Percentiles rank a stretch among this genome's conserved stretches.
Evolutionary conservation across 768 basidiomycete genomes (phyloP).

Genomic region (Sporobolomyces pararoseus): DNA sequence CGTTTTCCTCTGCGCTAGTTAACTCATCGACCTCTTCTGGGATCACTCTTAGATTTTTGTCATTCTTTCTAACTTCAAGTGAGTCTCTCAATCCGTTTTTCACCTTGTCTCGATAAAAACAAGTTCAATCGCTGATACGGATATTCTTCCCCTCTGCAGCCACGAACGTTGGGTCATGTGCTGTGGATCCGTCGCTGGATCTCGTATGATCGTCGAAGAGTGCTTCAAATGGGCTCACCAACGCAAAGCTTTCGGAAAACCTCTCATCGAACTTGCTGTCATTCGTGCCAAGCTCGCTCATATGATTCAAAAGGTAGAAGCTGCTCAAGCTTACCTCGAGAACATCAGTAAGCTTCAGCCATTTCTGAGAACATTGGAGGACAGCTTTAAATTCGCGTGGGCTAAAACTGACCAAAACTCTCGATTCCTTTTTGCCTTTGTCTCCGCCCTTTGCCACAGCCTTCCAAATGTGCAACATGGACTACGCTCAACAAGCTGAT

Average conservation of each 20-base stretch:
- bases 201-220: slow-evolving; percentile 36
- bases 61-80: slow-evolving; percentile 47
- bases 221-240: slow-evolving; percentile 43
- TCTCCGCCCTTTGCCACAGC: slow-evolving; percentile 11
- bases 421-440: not conserved
- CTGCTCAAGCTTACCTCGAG: slow-evolving; percentile 76
- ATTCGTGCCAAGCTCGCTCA: slow-evolving; percentile 42
- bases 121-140: no score
- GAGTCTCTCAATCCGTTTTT: not conserved
- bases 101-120: no score
- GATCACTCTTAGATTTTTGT: slow-evolving; percentile 31
- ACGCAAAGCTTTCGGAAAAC: slow-evolving; percentile 40
- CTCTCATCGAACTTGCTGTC: slow-evolving; percentile 38
- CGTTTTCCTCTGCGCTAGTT: not conserved
- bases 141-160: not conserved
- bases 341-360: slow-evolving; percentile 57
- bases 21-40: no score
- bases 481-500: slow-evolving; percentile 40
- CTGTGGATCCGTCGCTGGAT: slow-evolving; percentile 32
- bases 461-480: slow-evolving; percentile 38
- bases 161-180: slow-evolving; percentile 44
- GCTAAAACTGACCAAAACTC: no score
- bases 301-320: slow-evolving; percentile 66
- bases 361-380: no score
- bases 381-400: no score